Percentiles rank a stretch among this genome's conserved stretches.
Evolutionary conservation across 2,329 filamentous ascomycete species (phyloP).

Genomic region (Remersonia thermophila): DNA sequence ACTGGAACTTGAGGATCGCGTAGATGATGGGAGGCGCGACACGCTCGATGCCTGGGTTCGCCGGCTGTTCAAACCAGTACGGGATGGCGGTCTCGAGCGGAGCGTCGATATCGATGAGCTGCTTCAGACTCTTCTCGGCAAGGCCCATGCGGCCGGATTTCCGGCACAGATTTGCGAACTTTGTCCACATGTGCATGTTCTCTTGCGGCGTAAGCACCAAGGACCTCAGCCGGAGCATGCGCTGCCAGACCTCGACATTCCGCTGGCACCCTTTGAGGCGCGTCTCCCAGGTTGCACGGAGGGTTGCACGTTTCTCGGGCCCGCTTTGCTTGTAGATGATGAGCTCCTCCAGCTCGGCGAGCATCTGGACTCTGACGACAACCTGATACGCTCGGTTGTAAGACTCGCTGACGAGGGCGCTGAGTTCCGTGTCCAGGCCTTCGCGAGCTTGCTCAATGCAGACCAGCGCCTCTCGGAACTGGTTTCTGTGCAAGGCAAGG

Average conservation of each 20-base stretch:
- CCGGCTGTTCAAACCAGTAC: constrained; percentile 38
- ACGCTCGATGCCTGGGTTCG: constrained; percentile 27
- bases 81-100: constrained; percentile 49
- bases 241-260: constrained; percentile 96
- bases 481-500: constrained; percentile 84
- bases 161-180: constrained; percentile 94
- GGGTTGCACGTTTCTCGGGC: constrained; percentile 73
- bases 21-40: constrained; percentile 75
- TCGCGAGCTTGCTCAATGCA: constrained; percentile 89
- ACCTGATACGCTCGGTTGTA: constrained; percentile 96
- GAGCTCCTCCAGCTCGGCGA: constrained; percentile 95
- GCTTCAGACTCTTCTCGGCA: constrained; percentile 87
- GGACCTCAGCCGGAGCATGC: constrained; percentile 89
- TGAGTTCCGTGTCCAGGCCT: constrained; percentile 88
- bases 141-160: constrained; percentile 92
- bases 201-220: constrained; percentile 85
- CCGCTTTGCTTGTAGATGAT: constrained; percentile 96
- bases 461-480: constrained; percentile 79
- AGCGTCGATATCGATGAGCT: constrained; percentile 64
- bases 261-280: constrained; percentile 89
- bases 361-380: constrained; percentile 97
- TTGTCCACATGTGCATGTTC: constrained; percentile 99
- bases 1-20: constrained; percentile 93
- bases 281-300: constrained; percentile 92
- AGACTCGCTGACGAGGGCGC: constrained; percentile 91